phyloP scores from a whole-genome alignment of 2,329 filamentous ascomycete species.

The Monilinia vaccinii-corymbosi region DNA sequence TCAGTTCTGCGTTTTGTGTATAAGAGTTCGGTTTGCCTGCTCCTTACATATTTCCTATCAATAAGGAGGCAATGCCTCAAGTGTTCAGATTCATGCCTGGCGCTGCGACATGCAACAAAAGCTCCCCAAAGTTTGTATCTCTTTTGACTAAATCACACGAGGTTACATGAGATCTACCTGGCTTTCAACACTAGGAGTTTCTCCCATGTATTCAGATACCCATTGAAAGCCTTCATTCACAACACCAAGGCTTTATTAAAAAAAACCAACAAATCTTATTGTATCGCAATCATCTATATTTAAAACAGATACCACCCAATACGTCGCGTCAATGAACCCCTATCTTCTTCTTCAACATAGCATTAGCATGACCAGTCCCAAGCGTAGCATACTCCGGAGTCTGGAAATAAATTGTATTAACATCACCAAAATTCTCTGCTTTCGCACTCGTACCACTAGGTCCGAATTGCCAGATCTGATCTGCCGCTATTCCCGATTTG shows the following conservation, averaged over 20 bases:
- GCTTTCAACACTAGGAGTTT: background rate
- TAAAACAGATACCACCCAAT: background rate
- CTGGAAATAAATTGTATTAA: conserved; percentile 22
- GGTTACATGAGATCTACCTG: background rate
- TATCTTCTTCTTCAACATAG: conserved; percentile 19
- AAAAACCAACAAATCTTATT: background rate
- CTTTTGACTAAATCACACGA: background rate
- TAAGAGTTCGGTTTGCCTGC: too few species aligned
- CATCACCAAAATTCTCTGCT: conserved; percentile 15
- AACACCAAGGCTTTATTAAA: background rate
- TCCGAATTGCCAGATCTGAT: conserved; percentile 26
- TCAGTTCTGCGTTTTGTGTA: too few species aligned
- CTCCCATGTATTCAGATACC: background rate
- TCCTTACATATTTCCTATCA: background rate
- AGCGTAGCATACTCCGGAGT: conserved; percentile 18
- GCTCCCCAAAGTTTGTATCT: background rate
- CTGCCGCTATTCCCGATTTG: conserved; percentile 19
- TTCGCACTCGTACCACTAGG: conserved; percentile 16
- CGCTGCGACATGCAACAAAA: background rate
- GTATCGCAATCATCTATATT: background rate
- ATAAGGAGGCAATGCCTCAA: background rate
- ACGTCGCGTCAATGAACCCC: conserved; percentile 4
- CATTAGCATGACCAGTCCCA: conserved; percentile 18
- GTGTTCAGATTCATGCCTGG: conserved; percentile 1
- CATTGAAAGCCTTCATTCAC: background rate